These are phyloP conservation scores for Cinnamomum micranthum DNA, from an alignment of 164 flowering plant species.

Conservation along the genomic window DNA sequence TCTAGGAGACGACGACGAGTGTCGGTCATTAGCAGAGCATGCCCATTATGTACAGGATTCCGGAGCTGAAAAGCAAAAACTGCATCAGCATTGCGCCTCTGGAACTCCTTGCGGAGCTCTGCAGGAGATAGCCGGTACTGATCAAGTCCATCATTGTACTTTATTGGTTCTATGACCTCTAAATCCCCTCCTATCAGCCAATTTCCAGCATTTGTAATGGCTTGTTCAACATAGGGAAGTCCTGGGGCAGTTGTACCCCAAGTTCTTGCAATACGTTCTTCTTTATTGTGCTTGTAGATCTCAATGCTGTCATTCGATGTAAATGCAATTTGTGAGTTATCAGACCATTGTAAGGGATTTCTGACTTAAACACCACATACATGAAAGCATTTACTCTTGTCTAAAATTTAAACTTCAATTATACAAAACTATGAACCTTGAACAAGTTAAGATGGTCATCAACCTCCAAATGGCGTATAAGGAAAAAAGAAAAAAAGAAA, in stretches of 20 bases:
- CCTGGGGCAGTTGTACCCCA: slow-evolving; percentile 93
- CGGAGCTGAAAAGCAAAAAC: slow-evolving; percentile 94
- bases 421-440: too few relatives aligned
- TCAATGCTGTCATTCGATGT: slow-evolving; percentile 51
- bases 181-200: slow-evolving; percentile 92
- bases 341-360: not conserved
- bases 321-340: not conserved
- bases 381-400: not conserved
- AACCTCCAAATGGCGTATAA: too few relatives aligned
- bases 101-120: slow-evolving; percentile 70
- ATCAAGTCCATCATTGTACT: slow-evolving; percentile 87
- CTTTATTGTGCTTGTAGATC: slow-evolving; percentile 87
- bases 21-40: slow-evolving; percentile 94
- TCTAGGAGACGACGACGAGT: slow-evolving; percentile 88
- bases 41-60: slow-evolving; percentile 98
- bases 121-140: slow-evolving; percentile 77
- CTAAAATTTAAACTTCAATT: too few relatives aligned
- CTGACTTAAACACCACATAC: not conserved
- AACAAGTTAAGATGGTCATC: too few relatives aligned
- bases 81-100: slow-evolving; percentile 80
- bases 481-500: too few relatives aligned
- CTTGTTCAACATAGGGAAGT: slow-evolving; percentile 73
- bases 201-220: slow-evolving; percentile 61
- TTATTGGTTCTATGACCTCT: slow-evolving; percentile 74
- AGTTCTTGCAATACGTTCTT: slow-evolving; percentile 84